phyloP scores from a whole-genome alignment of 2,329 filamentous ascomycete species.

The Colletotrichum tanaceti region DNA sequence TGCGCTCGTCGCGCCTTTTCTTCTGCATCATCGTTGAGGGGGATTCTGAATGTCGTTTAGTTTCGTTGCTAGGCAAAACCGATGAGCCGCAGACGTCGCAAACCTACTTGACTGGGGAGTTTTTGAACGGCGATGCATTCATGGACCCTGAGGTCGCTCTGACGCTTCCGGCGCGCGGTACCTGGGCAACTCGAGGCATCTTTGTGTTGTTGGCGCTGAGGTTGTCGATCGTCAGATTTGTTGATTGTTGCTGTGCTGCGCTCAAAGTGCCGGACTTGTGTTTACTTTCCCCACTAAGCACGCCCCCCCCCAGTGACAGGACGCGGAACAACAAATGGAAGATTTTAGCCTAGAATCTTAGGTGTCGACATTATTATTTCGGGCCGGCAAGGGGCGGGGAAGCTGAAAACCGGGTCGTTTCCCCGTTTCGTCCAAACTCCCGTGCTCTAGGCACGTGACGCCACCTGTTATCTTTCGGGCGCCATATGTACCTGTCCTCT shows the following conservation, averaged over 20 bases:
- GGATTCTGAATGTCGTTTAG: conserved; percentile 71
- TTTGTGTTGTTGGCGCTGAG: conserved; percentile 44
- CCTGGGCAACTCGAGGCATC: conserved; percentile 71
- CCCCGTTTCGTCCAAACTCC: conserved; percentile 18
- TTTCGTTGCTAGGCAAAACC: conserved; percentile 38
- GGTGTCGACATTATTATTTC: conserved; percentile 8
- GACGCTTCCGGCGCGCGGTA: conserved; percentile 61
- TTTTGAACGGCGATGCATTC: conserved; percentile 66
- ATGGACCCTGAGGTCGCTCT: conserved; percentile 61
- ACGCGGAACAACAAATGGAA: conserved; percentile 37
- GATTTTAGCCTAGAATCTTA: conserved; percentile 25
- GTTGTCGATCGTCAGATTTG: conserved; percentile 36
- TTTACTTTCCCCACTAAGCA: conserved; percentile 40
- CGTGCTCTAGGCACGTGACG: conserved; percentile 8
- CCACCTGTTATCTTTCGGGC: background rate
- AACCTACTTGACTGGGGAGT: conserved; percentile 67
- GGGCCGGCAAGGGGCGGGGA: conserved; percentile 17
- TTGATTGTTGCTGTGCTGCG: conserved; percentile 27
- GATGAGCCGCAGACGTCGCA: conserved; percentile 13
- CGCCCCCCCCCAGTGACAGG: conserved; percentile 29
- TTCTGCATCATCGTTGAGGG: conserved; percentile 92
- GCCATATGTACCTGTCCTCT: conserved; percentile 25
- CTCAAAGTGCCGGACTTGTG: conserved; percentile 22
- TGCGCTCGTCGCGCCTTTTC: conserved; percentile 92
- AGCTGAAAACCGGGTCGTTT: conserved; percentile 7